phyloP scores from a whole-genome alignment of 305 asterid genomes.

The Rubia balearica region DNA sequence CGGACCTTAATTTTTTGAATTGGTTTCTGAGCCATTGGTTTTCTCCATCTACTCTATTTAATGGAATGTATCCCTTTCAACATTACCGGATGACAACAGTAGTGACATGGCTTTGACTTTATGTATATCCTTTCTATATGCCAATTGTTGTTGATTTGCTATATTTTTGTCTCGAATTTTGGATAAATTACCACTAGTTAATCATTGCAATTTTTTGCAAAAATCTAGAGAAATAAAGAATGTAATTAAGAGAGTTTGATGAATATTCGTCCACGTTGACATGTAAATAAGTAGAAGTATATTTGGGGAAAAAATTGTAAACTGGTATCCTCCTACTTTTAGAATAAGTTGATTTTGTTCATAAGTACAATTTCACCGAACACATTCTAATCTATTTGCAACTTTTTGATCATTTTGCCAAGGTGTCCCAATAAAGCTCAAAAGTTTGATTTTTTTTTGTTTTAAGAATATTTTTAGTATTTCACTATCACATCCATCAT shows the following conservation, averaged over 20 bases:
- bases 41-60: conserved; percentile 20
- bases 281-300: no score
- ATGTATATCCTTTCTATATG: background rate
- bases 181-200: background rate
- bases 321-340: no score
- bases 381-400: no score
- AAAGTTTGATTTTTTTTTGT: no score
- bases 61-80: conserved; percentile 17
- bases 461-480: no score
- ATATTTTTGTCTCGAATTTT: background rate
- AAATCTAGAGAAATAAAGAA: background rate
- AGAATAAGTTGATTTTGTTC: no score
- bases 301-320: no score
- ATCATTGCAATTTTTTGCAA: background rate
- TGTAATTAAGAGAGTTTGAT: background rate
- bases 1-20: conserved; percentile 4
- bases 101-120: background rate
- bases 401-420: no score
- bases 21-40: conserved; percentile 20
- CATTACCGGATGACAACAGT: conserved; percentile 8
- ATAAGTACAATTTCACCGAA: no score
- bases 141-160: conserved; percentile 4
- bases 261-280: background rate
- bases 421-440: no score
- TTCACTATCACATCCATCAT: no score